A percentile compares a stretch with the other conserved stretches of the same genome.
phyloP scores from a whole-genome alignment of 768 basidiomycete genomes.

The Pleurotus citrinopileatus region DNA sequence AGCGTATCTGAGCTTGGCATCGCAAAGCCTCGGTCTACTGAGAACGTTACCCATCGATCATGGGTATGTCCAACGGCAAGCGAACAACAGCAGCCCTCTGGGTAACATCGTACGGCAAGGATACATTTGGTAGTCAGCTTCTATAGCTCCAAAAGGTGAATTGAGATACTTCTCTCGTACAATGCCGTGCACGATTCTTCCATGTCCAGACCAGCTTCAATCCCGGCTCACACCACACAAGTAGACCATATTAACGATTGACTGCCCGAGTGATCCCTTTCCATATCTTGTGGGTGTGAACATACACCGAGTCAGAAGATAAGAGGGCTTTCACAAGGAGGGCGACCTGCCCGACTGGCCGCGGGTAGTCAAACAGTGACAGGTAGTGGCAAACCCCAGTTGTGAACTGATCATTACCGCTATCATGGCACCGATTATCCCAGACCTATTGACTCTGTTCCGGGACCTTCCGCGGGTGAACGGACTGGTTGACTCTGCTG shows the following conservation, averaged over 20 bases:
- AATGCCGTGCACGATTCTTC: not conserved
- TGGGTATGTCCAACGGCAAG: not conserved
- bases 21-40: not conserved
- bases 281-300: slow-evolving; percentile 2
- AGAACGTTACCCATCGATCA: slow-evolving; percentile 1
- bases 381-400: not conserved
- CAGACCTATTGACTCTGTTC: not conserved
- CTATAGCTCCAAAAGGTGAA: slow-evolving; percentile 7
- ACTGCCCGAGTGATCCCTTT: not conserved
- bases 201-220: not conserved
- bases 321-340: slow-evolving; percentile 5
- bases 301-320: not conserved
- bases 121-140: not conserved
- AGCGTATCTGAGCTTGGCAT: not conserved
- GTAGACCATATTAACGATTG: not conserved
- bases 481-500: not conserved
- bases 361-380: slow-evolving; percentile 4
- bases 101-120: not conserved
- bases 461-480: not conserved
- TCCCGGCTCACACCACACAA: not conserved
- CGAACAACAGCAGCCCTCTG: not conserved
- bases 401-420: not conserved
- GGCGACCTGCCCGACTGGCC: slow-evolving; percentile 9
- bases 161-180: slow-evolving; percentile 1
- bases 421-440: slow-evolving; percentile 5